Evolutionary conservation across 2,329 filamentous ascomycete genomes (phyloP).

Genomic region (Corynespora cassiicola): DNA sequence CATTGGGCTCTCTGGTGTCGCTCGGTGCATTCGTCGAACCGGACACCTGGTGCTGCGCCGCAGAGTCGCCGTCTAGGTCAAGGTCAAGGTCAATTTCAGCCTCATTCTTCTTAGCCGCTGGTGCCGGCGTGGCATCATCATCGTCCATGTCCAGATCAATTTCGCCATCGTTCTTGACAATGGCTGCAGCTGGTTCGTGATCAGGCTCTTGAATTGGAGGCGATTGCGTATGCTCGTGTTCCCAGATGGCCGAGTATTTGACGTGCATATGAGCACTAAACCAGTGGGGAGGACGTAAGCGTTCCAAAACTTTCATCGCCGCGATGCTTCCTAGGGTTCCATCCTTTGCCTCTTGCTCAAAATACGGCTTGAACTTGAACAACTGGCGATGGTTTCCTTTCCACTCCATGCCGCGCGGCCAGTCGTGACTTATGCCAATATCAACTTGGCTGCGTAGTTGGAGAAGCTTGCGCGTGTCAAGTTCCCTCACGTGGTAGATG

Average conservation of each 20-base stretch:
- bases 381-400: slow-evolving; percentile 73
- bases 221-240: slow-evolving; percentile 51
- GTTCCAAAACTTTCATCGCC: slow-evolving; percentile 79
- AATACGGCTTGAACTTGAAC: slow-evolving; percentile 76
- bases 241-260: slow-evolving; percentile 75
- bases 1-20: slow-evolving; percentile 12
- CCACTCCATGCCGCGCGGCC: slow-evolving; percentile 84
- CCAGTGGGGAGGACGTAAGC: slow-evolving; percentile 84
- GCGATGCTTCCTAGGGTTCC: slow-evolving; percentile 82
- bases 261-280: slow-evolving; percentile 90
- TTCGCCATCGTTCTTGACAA: slow-evolving; percentile 68
- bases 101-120: slow-evolving; percentile 40
- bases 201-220: slow-evolving; percentile 19
- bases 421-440: slow-evolving; percentile 92
- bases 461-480: slow-evolving; percentile 89
- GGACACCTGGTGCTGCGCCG: slow-evolving; percentile 10
- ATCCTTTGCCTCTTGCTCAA: slow-evolving; percentile 75
- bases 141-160: slow-evolving; percentile 67
- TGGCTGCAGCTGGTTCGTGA: slow-evolving; percentile 10
- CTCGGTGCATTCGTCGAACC: background rate
- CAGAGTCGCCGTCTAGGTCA: slow-evolving; percentile 38
- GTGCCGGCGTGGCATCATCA: slow-evolving; percentile 40
- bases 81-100: slow-evolving; percentile 50
- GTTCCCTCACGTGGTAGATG: slow-evolving; percentile 88
- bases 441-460: slow-evolving; percentile 88